Conservation (phyloP, 2,329 filamentous ascomycete genomes). For the Cordyceps fumosorosea region DNA sequence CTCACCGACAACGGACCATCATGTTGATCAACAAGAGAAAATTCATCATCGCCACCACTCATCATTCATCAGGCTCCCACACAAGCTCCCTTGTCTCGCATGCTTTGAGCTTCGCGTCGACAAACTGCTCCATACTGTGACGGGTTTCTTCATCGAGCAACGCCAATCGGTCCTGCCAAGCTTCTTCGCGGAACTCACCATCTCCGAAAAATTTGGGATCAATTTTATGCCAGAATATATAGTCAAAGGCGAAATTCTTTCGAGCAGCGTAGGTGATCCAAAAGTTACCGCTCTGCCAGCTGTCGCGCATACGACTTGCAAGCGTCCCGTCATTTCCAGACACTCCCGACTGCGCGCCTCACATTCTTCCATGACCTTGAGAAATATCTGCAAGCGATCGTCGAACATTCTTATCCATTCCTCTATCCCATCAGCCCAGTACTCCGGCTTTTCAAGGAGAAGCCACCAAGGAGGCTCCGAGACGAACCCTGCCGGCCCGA, state of each 20-base stretch:
- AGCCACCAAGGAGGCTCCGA: conserved; percentile 2
- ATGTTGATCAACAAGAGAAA: no score
- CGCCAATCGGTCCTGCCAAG: background rate
- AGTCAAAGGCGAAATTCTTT: conserved; percentile 4
- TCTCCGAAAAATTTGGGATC: background rate
- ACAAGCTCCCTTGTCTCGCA: conserved; percentile 2
- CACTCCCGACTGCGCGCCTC: background rate
- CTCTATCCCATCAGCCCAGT: background rate
- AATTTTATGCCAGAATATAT: background rate
- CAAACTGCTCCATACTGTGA: background rate
- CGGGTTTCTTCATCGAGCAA: background rate
- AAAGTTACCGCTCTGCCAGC: background rate
- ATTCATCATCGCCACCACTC: no score
- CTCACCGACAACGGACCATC: no score
- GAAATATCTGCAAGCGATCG: background rate
- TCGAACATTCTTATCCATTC: background rate
- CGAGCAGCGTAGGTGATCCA: background rate
- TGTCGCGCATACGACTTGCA: conserved; percentile 5
- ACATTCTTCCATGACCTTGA: background rate
- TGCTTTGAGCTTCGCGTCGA: conserved; percentile 2
- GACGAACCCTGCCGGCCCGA: background rate
- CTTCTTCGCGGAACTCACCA: background rate
- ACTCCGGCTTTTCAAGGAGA: conserved; percentile 1
- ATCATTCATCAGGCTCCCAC: conserved; percentile 3
- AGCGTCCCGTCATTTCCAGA: background rate